Evolutionary conservation across 2,329 filamentous ascomycete species (phyloP), one percentile per base, ranked within the genome.

Genomic region (Bipolaris sorokiniana): DNA sequence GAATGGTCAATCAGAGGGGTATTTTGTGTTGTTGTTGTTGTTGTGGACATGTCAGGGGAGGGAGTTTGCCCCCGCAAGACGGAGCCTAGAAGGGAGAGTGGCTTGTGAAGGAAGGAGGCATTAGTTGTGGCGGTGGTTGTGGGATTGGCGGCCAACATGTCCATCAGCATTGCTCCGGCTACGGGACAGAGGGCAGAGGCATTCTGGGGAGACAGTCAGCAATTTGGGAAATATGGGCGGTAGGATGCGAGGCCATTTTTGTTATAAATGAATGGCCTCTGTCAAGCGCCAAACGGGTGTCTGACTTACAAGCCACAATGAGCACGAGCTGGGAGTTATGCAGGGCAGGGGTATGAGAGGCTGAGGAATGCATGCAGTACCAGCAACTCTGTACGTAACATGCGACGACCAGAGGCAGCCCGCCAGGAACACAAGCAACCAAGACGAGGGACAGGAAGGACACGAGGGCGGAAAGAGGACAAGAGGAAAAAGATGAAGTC

Each of bases 81-180:
- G 7, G 69, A 71, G 45, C 66, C 70, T 31, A 77, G 65, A 10
- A 77, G 49, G 44, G 71, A 70, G 45, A 77, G 69, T 26, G 76
- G 75, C 67, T 72, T 69, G 53, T 73, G 70, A 15, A 64, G 48
- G 49, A 75, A 62, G 59, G 63, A 72, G 58, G 67, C 67, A 70
- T 69, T 55, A 53, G 23, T 54, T 34, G 65, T 15, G 38, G 64
- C 59, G n/a, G 64, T 56, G 56, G 47, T 66, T 47, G 60, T 65
- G 51, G 72, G 65, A 59, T 76, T 71, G 53, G 74, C 68, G 48
- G 74, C 71, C 59, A 77, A 66, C 70, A 76, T 73, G 66, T 75
- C 73, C 62, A 77, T 65, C 65, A 76, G 67, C 72, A 76, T 77
- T 48, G 61, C 61, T 53, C 51, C 59, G 41, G 58, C 53, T 54